phyloP scores from a whole-genome alignment of 441 rosid genomes.

The Syzygium syzygioides region DNA sequence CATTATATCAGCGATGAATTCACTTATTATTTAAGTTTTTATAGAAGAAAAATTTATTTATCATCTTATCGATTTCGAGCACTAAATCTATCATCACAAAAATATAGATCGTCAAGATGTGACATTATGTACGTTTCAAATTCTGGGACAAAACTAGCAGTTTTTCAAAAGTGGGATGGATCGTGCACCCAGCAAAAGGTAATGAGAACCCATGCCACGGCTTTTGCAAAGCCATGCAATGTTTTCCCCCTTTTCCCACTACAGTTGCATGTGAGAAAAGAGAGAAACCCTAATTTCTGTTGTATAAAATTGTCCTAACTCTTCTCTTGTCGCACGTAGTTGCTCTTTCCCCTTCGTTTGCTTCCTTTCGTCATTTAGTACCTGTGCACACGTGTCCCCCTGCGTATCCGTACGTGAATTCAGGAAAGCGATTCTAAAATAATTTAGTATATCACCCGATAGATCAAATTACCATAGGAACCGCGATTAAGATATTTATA shows the following conservation, averaged over 20 bases:
- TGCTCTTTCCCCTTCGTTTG: background rate
- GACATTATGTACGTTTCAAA: background rate
- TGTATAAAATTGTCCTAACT: background rate
- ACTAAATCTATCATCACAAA: background rate
- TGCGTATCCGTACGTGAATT: background rate
- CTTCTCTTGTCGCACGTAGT: background rate
- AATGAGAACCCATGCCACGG: background rate
- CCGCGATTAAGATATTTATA: background rate
- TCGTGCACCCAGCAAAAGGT: background rate
- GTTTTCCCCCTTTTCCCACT: background rate
- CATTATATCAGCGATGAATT: background rate
- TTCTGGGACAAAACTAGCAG: background rate
- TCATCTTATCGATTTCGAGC: background rate
- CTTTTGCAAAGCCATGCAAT: background rate
- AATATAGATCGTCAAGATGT: background rate
- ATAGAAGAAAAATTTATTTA: background rate
- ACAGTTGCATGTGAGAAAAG: background rate
- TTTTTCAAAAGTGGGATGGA: background rate
- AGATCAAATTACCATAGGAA: background rate
- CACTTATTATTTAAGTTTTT: background rate
- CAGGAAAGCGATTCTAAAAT: background rate
- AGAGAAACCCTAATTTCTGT: background rate
- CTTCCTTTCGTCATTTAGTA: background rate
- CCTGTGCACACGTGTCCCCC: background rate
- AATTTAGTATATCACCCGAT: background rate